These are phyloP conservation scores for Penicillium malachiteum DNA, from an alignment of 495 filamentous ascomycete species.

Conservation along the genomic window DNA sequence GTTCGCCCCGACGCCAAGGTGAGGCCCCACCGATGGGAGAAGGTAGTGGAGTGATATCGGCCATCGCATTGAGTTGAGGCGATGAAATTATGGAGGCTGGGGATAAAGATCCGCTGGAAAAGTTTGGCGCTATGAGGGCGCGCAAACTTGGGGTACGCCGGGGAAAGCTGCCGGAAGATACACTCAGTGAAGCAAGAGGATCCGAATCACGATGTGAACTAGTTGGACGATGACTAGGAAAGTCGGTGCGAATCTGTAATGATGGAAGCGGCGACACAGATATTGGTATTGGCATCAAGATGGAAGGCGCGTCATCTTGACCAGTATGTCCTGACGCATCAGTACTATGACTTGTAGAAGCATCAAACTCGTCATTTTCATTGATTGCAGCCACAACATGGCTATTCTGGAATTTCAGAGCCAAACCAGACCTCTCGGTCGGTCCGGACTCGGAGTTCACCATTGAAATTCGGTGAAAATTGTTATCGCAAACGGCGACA, in stretches of 20 bases:
- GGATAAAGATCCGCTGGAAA: constrained; percentile 55
- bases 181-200: constrained; percentile 34
- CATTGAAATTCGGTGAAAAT: constrained; percentile 17
- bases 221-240: constrained; percentile 25
- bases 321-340: background rate
- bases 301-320: constrained; percentile 15
- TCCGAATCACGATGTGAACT: constrained; percentile 36
- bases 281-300: constrained; percentile 8
- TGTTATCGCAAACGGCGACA: constrained; percentile 16
- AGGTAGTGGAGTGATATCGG: constrained; percentile 88
- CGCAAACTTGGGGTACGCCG: constrained; percentile 51
- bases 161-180: constrained; percentile 46
- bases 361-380: background rate
- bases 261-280: constrained; percentile 28
- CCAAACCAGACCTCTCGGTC: constrained; percentile 27
- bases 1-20: constrained; percentile 58
- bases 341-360: background rate
- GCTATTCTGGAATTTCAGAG: constrained; percentile 5
- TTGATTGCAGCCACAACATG: constrained; percentile 5
- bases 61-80: constrained; percentile 77
- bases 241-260: constrained; percentile 45
- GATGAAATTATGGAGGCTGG: constrained; percentile 61
- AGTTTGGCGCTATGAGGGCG: constrained; percentile 39
- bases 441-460: constrained; percentile 23
- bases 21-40: constrained; percentile 79